Conservation (phyloP, 352 stramenopile species). For the Phytophthora capsici region DNA sequence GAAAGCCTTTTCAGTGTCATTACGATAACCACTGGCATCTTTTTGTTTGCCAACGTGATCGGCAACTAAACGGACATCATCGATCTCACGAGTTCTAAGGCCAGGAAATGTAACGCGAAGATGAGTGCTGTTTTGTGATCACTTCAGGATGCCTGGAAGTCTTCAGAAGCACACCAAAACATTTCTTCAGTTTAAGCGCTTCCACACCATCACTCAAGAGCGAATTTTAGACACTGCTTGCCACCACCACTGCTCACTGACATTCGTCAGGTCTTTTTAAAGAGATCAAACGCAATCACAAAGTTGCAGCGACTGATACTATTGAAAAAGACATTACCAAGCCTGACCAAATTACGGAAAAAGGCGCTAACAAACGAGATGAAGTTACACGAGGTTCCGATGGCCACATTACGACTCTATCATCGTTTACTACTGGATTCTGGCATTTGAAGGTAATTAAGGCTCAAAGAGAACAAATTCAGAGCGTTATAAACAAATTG, state of each 20-base stretch:
- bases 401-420: too few species aligned
- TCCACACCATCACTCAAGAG: constrained; percentile 69
- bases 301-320: too few species aligned
- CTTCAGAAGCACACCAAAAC: constrained; percentile 68
- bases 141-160: constrained; percentile 53
- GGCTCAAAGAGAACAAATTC: too few species aligned
- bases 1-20: constrained; percentile 61
- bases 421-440: too few species aligned
- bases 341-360: too few species aligned
- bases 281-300: constrained; percentile 1
- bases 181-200: constrained; percentile 69
- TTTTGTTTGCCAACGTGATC: constrained; percentile 62
- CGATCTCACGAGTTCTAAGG: constrained; percentile 55
- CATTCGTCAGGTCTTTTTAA: constrained; percentile 58
- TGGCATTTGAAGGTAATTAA: too few species aligned
- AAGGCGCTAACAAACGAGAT: too few species aligned
- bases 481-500: too few species aligned
- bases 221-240: constrained; percentile 53
- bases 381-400: too few species aligned
- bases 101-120: constrained; percentile 59
- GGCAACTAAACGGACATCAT: constrained; percentile 68
- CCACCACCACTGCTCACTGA: constrained; percentile 61
- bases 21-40: constrained; percentile 48
- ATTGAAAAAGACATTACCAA: too few species aligned
- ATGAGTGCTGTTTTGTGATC: constrained; percentile 52